Percentiles rank a stretch among this genome's conserved stretches.
Evolutionary conservation across 768 basidiomycete genomes (phyloP).

Genomic region (Hortiboletus campestris): DNA sequence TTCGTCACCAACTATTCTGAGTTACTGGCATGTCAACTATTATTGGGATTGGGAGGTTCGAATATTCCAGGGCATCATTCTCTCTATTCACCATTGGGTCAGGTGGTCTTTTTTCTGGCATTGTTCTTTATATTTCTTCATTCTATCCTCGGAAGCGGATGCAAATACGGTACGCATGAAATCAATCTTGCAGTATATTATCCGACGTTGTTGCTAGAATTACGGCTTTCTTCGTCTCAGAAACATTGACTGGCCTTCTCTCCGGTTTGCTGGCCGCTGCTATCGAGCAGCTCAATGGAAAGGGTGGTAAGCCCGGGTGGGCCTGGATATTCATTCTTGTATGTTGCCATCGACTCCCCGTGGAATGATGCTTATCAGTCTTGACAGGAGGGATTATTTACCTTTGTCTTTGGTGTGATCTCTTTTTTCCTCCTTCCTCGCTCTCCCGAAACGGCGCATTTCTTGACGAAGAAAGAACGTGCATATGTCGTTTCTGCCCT

Average conservation of each 20-base stretch:
- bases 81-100: constrained; percentile 2
- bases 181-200: not conserved
- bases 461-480: constrained; percentile 53
- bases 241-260: constrained; percentile 57
- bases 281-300: constrained; percentile 54
- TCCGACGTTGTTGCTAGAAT: constrained; percentile 27
- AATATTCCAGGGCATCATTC: not conserved
- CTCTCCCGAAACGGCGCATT: constrained; percentile 43
- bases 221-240: constrained; percentile 37
- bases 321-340: constrained; percentile 61
- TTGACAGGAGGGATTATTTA: constrained; percentile 58
- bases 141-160: constrained; percentile 37
- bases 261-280: constrained; percentile 63
- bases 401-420: constrained; percentile 51
- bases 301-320: constrained; percentile 54
- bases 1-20: constrained; percentile 50
- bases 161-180: constrained; percentile 19
- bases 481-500: constrained; percentile 37
- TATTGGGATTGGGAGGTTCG: constrained; percentile 62
- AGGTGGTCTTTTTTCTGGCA: constrained; percentile 58
- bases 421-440: constrained; percentile 51
- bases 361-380: not conserved
- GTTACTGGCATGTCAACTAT: constrained; percentile 47
- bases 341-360: not conserved
- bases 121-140: constrained; percentile 55